These are phyloP conservation scores for Macaranga tanarius DNA, from an alignment of 441 rosid species.

Conservation along the genomic window DNA sequence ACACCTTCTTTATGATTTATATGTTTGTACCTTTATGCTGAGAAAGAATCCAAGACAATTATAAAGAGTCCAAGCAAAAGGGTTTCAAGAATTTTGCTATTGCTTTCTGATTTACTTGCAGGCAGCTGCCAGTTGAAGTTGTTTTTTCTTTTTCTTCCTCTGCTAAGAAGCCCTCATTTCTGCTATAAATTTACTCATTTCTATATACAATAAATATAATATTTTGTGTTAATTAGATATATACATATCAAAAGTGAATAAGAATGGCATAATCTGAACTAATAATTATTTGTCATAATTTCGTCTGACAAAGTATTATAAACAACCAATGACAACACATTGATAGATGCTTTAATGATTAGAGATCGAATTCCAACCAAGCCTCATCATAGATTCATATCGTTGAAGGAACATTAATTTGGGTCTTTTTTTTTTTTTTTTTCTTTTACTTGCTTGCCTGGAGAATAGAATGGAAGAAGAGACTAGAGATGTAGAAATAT, in stretches of 20 bases:
- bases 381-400: conserved; percentile 8
- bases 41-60: conserved; percentile 45
- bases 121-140: too few relatives aligned
- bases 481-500: background rate
- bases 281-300: conserved; percentile 30
- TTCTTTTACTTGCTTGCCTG: background rate
- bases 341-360: conserved; percentile 37
- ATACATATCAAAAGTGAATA: background rate
- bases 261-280: conserved; percentile 5
- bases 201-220: background rate
- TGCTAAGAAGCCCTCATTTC: background rate
- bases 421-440: background rate
- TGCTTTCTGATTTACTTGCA: too few relatives aligned
- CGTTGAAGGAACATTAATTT: background rate
- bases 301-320: conserved; percentile 29
- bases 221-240: too few relatives aligned
- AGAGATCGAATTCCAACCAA: conserved; percentile 15
- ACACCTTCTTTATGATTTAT: conserved; percentile 15
- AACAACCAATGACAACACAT: conserved; percentile 33
- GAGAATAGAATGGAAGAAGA: too few relatives aligned
- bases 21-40: conserved; percentile 10
- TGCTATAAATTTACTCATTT: conserved; percentile 14
- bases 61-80: conserved; percentile 41
- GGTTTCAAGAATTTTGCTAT: conserved; percentile 16
- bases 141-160: conserved; percentile 16